Percentiles rank a stretch among this genome's conserved stretches.
phyloP scores from a whole-genome alignment of 192 early-diverging fungal genomes.

The Coemansia sp. region DNA sequence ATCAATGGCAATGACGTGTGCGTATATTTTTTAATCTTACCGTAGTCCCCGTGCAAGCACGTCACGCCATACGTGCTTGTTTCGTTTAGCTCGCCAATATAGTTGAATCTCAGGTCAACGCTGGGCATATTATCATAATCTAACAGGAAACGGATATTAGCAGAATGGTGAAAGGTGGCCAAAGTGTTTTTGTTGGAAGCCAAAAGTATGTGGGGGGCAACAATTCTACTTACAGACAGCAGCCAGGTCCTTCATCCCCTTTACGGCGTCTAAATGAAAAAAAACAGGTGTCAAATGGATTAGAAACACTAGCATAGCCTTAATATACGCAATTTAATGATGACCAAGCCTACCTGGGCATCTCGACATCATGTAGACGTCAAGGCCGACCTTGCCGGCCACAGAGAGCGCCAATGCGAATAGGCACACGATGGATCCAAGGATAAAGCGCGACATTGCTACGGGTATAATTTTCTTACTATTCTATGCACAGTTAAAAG shows the following conservation, averaged over 20 bases:
- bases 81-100: conserved; percentile 38
- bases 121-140: conserved; percentile 38
- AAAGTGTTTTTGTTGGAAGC: too few species aligned
- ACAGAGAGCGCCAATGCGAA: conserved; percentile 1
- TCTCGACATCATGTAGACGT: conserved; percentile 45
- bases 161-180: too few species aligned
- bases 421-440: background rate
- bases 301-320: too few species aligned
- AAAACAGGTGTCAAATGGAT: background rate
- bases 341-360: conserved; percentile 32
- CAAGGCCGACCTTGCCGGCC: conserved; percentile 35
- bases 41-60: conserved; percentile 38
- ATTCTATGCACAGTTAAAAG: background rate
- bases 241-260: conserved; percentile 45
- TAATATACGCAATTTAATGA: too few species aligned
- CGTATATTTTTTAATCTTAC: conserved; percentile 24
- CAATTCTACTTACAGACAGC: conserved; percentile 44
- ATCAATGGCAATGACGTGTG: too few species aligned
- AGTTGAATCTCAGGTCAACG: conserved; percentile 36
- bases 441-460: background rate
- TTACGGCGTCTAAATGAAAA: conserved; percentile 26
- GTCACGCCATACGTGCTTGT: conserved; percentile 28
- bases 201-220: too few species aligned
- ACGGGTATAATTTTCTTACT: background rate
- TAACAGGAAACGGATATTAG: background rate